phyloP scores from a whole-genome alignment of 2,329 filamentous ascomycete species.

The Penicillium expansum region DNA sequence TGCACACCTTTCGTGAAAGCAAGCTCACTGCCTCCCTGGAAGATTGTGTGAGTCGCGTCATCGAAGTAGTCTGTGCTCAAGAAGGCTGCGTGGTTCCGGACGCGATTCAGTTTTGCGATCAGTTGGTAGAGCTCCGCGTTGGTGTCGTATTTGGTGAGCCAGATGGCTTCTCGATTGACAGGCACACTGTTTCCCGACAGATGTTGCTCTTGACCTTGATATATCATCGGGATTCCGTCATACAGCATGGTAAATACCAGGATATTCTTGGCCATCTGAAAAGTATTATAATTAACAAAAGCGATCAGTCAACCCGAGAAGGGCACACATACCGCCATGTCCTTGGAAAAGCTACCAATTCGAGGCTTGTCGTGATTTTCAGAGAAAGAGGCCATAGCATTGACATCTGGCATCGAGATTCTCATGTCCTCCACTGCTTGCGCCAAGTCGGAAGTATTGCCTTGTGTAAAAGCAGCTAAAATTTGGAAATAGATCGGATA shows the following conservation, averaged over 20 bases:
- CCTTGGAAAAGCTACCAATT: slow-evolving; percentile 52
- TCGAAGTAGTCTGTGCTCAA: slow-evolving; percentile 39
- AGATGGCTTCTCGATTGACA: slow-evolving; percentile 54
- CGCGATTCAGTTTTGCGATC: slow-evolving; percentile 40
- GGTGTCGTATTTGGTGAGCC: slow-evolving; percentile 45
- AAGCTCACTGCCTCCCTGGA: slow-evolving; percentile 35
- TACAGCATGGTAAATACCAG: slow-evolving; percentile 60
- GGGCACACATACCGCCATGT: slow-evolving; percentile 42
- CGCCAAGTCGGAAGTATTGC: slow-evolving; percentile 30
- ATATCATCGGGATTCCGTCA: slow-evolving; percentile 50
- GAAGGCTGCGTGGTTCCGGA: slow-evolving; percentile 43
- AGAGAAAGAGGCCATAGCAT: slow-evolving; percentile 52
- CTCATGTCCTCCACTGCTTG: slow-evolving; percentile 25
- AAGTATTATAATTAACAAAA: not conserved
- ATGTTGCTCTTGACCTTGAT: slow-evolving; percentile 57
- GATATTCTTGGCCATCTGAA: slow-evolving; percentile 56
- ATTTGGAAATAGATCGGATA: slow-evolving; percentile 42
- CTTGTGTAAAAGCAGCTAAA: slow-evolving; percentile 31
- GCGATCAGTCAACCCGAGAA: not conserved
- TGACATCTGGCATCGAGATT: slow-evolving; percentile 40
- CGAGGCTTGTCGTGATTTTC: slow-evolving; percentile 61
- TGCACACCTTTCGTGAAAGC: slow-evolving; percentile 48
- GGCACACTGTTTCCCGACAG: slow-evolving; percentile 50
- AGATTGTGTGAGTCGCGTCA: slow-evolving; percentile 26
- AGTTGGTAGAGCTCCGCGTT: slow-evolving; percentile 39